These are phyloP conservation scores for Phytophthora sp. DNA, from an alignment of 352 stramenopile species.

Conservation along the genomic window DNA sequence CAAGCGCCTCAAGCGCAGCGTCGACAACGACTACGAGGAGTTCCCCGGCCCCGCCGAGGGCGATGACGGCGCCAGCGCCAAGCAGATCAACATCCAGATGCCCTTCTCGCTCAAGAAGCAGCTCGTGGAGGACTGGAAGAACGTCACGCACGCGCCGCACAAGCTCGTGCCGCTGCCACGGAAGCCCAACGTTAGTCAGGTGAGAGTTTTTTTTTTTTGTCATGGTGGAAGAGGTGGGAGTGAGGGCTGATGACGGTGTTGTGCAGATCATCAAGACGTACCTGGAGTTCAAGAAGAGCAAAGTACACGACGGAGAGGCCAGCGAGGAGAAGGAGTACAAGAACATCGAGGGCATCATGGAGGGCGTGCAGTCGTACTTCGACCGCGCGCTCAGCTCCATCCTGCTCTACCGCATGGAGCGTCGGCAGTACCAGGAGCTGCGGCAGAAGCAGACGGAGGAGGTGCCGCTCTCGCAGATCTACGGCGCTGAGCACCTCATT, in stretches of 20 bases:
- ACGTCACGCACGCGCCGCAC: slow-evolving; percentile 77
- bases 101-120: slow-evolving; percentile 93
- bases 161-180: slow-evolving; percentile 85
- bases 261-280: slow-evolving; percentile 79
- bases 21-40: slow-evolving; percentile 75
- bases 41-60: slow-evolving; percentile 27
- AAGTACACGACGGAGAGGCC: slow-evolving; percentile 57
- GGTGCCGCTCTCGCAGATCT: slow-evolving; percentile 87
- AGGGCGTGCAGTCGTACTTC: slow-evolving; percentile 90
- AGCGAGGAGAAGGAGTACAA: slow-evolving; percentile 80
- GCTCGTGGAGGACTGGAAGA: slow-evolving; percentile 92
- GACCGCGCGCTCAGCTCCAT: slow-evolving; percentile 89
- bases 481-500: slow-evolving; percentile 92
- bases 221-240: too few species aligned
- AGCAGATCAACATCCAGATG: slow-evolving; percentile 82
- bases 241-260: too few species aligned
- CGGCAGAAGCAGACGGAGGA: slow-evolving; percentile 56
- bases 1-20: slow-evolving; percentile 75
- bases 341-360: slow-evolving; percentile 84
- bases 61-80: slow-evolving; percentile 8
- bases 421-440: slow-evolving; percentile 88
- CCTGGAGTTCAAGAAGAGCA: slow-evolving; percentile 75
- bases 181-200: slow-evolving; percentile 64
- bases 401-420: slow-evolving; percentile 92
- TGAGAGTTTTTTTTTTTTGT: slow-evolving; percentile 2